Percentiles rank a stretch among this genome's conserved stretches.
These are phyloP conservation scores for Maudiozyma saulgeensis DNA, from an alignment of 805 yeast genomes.

Conservation along the genomic window DNA sequence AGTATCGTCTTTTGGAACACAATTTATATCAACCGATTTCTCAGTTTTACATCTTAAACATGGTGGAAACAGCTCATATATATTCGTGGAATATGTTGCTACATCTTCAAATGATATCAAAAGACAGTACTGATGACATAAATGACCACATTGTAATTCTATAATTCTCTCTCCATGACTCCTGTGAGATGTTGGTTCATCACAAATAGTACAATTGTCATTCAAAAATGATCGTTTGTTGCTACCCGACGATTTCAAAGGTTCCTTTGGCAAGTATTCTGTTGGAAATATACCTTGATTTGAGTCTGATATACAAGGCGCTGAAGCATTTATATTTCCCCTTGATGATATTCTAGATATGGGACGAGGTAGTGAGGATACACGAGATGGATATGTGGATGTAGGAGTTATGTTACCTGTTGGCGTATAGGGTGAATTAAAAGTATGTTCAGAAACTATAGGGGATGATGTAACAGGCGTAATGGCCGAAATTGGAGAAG, in stretches of 20 bases:
- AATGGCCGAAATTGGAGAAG: not conserved
- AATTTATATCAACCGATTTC: slow-evolving; percentile 8
- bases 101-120: slow-evolving; percentile 29
- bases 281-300: slow-evolving; percentile 6
- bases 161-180: slow-evolving; percentile 38
- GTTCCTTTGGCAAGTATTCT: not conserved
- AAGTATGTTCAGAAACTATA: not conserved
- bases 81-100: slow-evolving; percentile 5
- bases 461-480: not conserved
- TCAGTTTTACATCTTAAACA: slow-evolving; percentile 18
- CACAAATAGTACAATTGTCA: slow-evolving; percentile 36
- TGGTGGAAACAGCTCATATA: slow-evolving; percentile 21
- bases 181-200: slow-evolving; percentile 39
- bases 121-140: slow-evolving; percentile 51
- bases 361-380: slow-evolving; percentile 25
- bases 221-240: slow-evolving; percentile 21
- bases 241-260: not conserved
- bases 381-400: slow-evolving; percentile 13
- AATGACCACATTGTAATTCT: slow-evolving; percentile 45
- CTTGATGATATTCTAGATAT: slow-evolving; percentile 3
- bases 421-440: not conserved
- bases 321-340: not conserved
- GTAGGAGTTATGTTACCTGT: not conserved
- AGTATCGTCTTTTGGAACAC: slow-evolving; percentile 23
- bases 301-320: not conserved